Evolutionary conservation across 441 rosid species (phyloP).

Genomic region (Erysimum cheiri): DNA sequence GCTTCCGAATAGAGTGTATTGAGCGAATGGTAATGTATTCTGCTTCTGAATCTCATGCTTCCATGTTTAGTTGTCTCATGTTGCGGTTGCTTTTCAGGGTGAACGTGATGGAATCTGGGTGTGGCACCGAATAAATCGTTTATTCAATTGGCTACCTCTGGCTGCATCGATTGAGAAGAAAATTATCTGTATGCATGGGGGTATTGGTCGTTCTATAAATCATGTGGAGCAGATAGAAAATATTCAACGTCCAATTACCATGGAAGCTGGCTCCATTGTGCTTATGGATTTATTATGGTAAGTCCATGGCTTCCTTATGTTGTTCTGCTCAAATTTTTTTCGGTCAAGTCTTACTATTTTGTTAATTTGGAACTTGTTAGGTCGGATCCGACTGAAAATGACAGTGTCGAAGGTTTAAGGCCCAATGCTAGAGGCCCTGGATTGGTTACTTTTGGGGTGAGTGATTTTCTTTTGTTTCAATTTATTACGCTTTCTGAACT

Average conservation of each 20-base stretch:
- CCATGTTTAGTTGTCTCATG: slow-evolving; percentile 34
- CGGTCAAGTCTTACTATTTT: slow-evolving; percentile 28
- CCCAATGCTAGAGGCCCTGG: slow-evolving; percentile 99
- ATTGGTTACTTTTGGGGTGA: slow-evolving; percentile 97
- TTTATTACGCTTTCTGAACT: slow-evolving; percentile 1
- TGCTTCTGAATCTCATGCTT: slow-evolving; percentile 24
- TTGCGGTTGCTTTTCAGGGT: slow-evolving; percentile 63
- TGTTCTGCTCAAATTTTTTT: slow-evolving; percentile 3
- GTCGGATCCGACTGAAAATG: slow-evolving; percentile 99
- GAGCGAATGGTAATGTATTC: slow-evolving; percentile 90
- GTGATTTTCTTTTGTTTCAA: slow-evolving; percentile 36
- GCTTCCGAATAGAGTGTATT: slow-evolving; percentile 97
- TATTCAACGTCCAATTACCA: slow-evolving; percentile 95
- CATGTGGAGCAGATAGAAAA: slow-evolving; percentile 96
- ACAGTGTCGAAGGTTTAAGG: slow-evolving; percentile 95
- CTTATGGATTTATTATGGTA: slow-evolving; percentile 98
- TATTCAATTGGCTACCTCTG: slow-evolving; percentile 98
- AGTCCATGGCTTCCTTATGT: slow-evolving; percentile 44
- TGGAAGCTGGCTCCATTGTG: slow-evolving; percentile 99
- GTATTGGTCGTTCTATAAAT: slow-evolving; percentile 98
- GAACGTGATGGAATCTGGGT: slow-evolving; percentile 99
- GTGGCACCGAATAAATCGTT: slow-evolving; percentile 98
- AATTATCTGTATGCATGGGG: slow-evolving; percentile 99
- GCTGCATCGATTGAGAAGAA: slow-evolving; percentile 98
- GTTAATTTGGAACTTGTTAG: slow-evolving; percentile 45